phyloP scores from a whole-genome alignment of 345 rosid genomes.

The Salix purpurea region DNA sequence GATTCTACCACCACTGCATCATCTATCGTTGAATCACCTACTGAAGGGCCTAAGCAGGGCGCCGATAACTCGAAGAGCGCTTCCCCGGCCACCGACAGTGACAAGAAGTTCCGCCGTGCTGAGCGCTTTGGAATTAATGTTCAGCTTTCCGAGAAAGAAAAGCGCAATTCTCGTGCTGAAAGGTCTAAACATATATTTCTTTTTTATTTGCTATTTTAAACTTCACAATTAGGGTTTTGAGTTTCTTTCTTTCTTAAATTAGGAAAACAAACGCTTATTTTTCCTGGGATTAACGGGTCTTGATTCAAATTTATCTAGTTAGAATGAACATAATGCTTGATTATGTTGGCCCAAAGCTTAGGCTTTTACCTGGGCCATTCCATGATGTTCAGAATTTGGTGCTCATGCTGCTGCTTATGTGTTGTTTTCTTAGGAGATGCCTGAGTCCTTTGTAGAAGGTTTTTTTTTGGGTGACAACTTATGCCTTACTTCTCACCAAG shows the following conservation, averaged over 20 bases:
- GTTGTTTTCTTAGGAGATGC: neutral
- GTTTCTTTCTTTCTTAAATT: neutral
- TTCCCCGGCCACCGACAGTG: constrained; percentile 42
- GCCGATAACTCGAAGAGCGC: constrained; percentile 29
- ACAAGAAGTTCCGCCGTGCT: constrained; percentile 86
- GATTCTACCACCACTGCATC: constrained; percentile 22
- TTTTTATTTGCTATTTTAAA: neutral
- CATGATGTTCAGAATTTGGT: neutral
- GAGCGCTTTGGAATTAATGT: constrained; percentile 85
- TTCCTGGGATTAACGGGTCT: neutral
- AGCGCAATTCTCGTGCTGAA: constrained; percentile 88
- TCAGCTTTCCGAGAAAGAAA: constrained; percentile 75
- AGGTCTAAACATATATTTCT: constrained; percentile 35
- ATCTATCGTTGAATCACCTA: neutral
- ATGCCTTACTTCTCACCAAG: neutral
- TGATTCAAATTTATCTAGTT: neutral
- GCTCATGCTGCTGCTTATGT: neutral
- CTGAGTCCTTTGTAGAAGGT: neutral
- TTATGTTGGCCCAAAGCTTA: neutral
- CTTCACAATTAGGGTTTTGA: neutral
- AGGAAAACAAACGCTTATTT: too few species aligned
- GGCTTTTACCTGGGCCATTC: neutral
- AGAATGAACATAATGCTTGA: neutral
- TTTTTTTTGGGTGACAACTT: neutral
- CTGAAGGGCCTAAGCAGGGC: constrained; percentile 3